Conservation (phyloP, 805 yeast species). For the Lachancea fermentati region DNA sequence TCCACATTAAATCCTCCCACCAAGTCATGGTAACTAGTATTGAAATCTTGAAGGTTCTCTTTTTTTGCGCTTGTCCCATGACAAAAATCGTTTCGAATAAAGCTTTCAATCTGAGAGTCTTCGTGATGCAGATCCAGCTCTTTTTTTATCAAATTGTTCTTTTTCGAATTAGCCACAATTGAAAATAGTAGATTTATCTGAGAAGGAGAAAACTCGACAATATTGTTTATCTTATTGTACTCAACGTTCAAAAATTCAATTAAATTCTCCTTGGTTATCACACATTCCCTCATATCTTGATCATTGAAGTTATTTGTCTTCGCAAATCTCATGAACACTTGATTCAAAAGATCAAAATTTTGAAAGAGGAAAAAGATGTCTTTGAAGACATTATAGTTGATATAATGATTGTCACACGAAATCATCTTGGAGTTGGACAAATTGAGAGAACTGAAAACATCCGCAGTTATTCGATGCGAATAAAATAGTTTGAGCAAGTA, state of each 20-base stretch:
- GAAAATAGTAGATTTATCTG: conserved; percentile 37
- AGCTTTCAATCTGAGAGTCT: conserved; percentile 24
- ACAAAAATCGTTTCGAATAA: conserved; percentile 26
- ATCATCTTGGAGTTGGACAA: conserved; percentile 26
- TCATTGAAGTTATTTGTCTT: conserved; percentile 25
- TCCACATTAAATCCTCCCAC: conserved; percentile 22
- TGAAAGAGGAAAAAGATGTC: conserved; percentile 37
- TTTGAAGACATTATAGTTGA: conserved; percentile 34
- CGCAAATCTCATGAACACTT: conserved; percentile 33
- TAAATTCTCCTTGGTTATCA: conserved; percentile 35
- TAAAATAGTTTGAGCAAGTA: conserved; percentile 32
- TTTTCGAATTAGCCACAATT: conserved; percentile 33
- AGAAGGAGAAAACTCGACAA: conserved; percentile 37
- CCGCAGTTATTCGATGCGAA: conserved; percentile 36
- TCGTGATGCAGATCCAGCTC: conserved; percentile 20
- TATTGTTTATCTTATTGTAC: conserved; percentile 38
- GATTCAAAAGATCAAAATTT: conserved; percentile 38
- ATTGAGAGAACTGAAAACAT: conserved; percentile 32
- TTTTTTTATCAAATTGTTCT: conserved; percentile 17
- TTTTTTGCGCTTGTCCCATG: conserved; percentile 18
- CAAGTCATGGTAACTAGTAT: conserved; percentile 24
- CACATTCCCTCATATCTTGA: conserved; percentile 24
- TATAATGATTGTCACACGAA: conserved; percentile 29
- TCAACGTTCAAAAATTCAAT: conserved; percentile 33
- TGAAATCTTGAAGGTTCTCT: conserved; percentile 22